Base-by-base conservation (phyloP, 345 rosid genomes). In the Turritis glabra region DNA sequence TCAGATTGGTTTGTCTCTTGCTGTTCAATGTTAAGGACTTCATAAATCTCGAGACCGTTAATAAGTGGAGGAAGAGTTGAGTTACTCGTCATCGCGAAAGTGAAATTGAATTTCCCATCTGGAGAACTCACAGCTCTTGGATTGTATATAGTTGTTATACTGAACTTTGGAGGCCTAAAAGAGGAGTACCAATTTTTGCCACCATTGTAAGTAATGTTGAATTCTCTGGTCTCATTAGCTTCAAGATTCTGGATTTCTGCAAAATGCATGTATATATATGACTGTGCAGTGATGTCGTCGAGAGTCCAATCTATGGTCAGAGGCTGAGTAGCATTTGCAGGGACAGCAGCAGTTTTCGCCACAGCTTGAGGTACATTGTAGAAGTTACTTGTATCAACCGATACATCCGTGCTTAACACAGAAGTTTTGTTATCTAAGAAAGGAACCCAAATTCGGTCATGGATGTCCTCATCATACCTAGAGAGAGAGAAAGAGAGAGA, bases 211-310 rank as follows among this genome's bases (percentile, higher is more conserved):
- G 72, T 64, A 43, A 83, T 79, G 72, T 70, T 82, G 55, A 85
- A 69, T 47, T 67, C 73, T 38, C 88, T 71, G 2, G 56, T 60
- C 35, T 80, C 77, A 50, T 74, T 77, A 27, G 40, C 60, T 27
- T 5, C 12, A 3, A 60, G 79, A 68, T 61, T 13, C 68, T 48
- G 19, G 8, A 86, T 53, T 50, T 84, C 88, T 14, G 85, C 80
- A 2, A 86, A 86, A 69, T 86, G 88, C 80, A 85, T 67, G 72
- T 73, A 83, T 23, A 76, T 43, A 73, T 81, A 85, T 3, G 73
- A 58, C 32, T 41, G 66, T 3, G 27, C 23, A 33, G 3, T 61
- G 2, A 21, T 5, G 11, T 80, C 17, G 0, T n/a, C 33, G 0
- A 25, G 35, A 1, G 0, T 5, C 57, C 65, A 55, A 8, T 2